Base-by-base conservation (phyloP, 2,329 filamentous ascomycete genomes). In the Cladosporium sp. region DNA sequence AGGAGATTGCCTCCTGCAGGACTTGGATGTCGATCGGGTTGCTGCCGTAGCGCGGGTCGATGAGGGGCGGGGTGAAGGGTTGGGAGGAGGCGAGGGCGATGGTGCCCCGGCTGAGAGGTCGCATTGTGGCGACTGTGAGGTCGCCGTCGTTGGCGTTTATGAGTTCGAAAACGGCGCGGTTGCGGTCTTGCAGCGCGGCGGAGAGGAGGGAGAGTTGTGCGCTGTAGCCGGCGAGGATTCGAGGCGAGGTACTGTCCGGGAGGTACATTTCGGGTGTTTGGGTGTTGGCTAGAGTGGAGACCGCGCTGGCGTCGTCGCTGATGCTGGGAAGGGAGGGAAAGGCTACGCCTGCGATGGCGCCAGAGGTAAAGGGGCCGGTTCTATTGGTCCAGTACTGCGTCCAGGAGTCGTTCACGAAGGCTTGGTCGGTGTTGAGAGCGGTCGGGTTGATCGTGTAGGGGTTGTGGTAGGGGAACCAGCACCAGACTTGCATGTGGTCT, bases 401-500 rank as follows among this genome's bases (percentile, higher is more conserved):
- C 40, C 57, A 56, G 7, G 63, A 61, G 22, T 54, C 47, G 20
- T 54, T 56, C 30, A 58, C 59, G 53, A 61, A 60, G 6, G 57
- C 58, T 2, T 51, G 43, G 32, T 64, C 60, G 43, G 53, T 58
- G 37, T 57, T 52, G 30, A 65, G 42, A 19, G 50, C 45, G 2
- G 53, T 53, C 12, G 60, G 60, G 27, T 55, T 55, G 8, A 51
- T 22, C 6, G 47, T 55, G 15, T 50, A 49, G 6, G 43, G 36
- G 49, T 60, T 58, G 45, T 54, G 50, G 54, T 57, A 62, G 7
- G 58, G 58, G 13, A 56, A 56, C 51, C 53, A 57, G 36, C 55
- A 57, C 55, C 54, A 59, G n/a, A 58, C 56, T 44, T 59, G 56
- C 13, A 55, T 53, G 37, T 84, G 82, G 58, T 87, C 82, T 51